Percentiles rank a stretch among this genome's conserved stretches.
These are phyloP conservation scores for Coemansia sp. DNA, from an alignment of 192 early-diverging fungal species.

Conservation along the genomic window DNA sequence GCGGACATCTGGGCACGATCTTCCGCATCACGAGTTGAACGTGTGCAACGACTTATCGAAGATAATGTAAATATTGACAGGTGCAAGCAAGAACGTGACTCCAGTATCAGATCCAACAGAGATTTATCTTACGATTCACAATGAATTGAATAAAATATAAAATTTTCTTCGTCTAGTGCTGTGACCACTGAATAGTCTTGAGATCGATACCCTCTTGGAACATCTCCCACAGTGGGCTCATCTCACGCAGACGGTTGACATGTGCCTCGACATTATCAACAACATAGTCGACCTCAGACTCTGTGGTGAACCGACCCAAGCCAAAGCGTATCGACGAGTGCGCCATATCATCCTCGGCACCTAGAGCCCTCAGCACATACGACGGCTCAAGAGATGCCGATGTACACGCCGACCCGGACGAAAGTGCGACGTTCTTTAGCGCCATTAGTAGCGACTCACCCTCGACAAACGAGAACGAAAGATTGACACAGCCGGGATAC, in stretches of 20 bases:
- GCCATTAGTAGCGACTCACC: slow-evolving; percentile 98
- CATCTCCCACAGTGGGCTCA: slow-evolving; percentile 99
- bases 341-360: slow-evolving; percentile 95
- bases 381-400: slow-evolving; percentile 94
- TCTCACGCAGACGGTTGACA: slow-evolving; percentile 86
- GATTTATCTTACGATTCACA: background rate
- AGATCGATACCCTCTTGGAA: slow-evolving; percentile 90
- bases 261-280: slow-evolving; percentile 75
- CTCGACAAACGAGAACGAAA: slow-evolving; percentile 96
- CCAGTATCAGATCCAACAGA: background rate
- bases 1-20: slow-evolving; percentile 32
- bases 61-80: background rate
- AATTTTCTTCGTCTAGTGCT: slow-evolving; percentile 58
- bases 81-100: background rate
- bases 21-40: slow-evolving; percentile 6
- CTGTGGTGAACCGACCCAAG: slow-evolving; percentile 94
- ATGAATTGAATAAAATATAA: background rate
- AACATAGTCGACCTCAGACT: slow-evolving; percentile 91
- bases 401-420: slow-evolving; percentile 94
- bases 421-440: slow-evolving; percentile 94
- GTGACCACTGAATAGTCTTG: slow-evolving; percentile 88
- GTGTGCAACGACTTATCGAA: slow-evolving; percentile 9
- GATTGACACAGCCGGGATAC: slow-evolving; percentile 93
- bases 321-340: slow-evolving; percentile 95
- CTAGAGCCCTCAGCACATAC: slow-evolving; percentile 95